Percentiles rank a stretch among this genome's conserved stretches.
Conservation (phyloP, 306 rosid species). For the Quercus berberidifolia region DNA sequence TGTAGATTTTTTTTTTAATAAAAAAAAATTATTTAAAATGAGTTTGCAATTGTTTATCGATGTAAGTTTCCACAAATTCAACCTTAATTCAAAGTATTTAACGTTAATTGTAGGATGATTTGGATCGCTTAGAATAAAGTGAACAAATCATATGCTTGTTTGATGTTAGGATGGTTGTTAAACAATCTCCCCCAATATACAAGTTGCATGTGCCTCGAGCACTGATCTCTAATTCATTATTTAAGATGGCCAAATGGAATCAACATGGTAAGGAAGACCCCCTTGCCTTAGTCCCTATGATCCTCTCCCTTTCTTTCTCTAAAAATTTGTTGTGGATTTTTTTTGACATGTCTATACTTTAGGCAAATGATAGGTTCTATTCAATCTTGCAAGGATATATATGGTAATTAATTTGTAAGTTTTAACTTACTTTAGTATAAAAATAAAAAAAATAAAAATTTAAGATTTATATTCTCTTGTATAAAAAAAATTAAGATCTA, state of each 20-base stretch:
- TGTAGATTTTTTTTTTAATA: background rate
- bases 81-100: background rate
- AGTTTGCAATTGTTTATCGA: background rate
- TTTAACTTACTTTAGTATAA: no score
- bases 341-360: no score
- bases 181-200: conserved; percentile 2
- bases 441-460: no score
- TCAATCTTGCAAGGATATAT: no score
- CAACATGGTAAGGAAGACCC: background rate
- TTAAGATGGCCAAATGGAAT: background rate
- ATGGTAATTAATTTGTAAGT: no score
- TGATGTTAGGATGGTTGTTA: conserved; percentile 19
- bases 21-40: background rate
- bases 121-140: background rate
- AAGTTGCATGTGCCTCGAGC: conserved; percentile 14
- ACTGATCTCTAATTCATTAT: background rate
- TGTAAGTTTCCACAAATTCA: background rate
- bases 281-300: no score
- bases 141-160: background rate
- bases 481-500: no score
- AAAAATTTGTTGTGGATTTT: no score
- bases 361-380: no score
- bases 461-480: no score
- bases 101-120: background rate
- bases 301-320: no score